These are phyloP conservation scores for Pyrenophora teres DNA, from an alignment of 2,329 filamentous ascomycete genomes.

Conservation along the genomic window DNA sequence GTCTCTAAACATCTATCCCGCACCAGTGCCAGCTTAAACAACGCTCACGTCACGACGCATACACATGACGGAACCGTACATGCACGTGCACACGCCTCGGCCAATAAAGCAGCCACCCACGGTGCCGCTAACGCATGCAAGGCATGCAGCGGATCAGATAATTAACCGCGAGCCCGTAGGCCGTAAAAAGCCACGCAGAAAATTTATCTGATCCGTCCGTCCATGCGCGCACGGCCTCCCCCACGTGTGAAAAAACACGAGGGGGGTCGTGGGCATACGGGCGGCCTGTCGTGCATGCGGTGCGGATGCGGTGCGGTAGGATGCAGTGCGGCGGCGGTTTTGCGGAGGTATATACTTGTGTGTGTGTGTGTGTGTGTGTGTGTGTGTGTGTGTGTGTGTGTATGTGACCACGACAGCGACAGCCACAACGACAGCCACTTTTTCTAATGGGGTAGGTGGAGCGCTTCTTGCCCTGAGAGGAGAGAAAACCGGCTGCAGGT, in stretches of 20 bases:
- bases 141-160: constrained; percentile 44
- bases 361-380: too few relatives aligned
- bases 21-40: background rate
- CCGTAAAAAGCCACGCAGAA: too few relatives aligned
- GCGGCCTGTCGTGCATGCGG: too few relatives aligned
- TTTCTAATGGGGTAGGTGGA: constrained; percentile 7
- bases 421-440: too few relatives aligned
- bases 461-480: background rate
- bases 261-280: too few relatives aligned
- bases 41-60: constrained; percentile 12
- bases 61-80: background rate
- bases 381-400: too few relatives aligned
- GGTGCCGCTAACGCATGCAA: background rate
- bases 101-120: constrained; percentile 1
- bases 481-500: background rate
- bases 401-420: too few relatives aligned
- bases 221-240: background rate
- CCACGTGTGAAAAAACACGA: too few relatives aligned
- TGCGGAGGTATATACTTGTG: too few relatives aligned
- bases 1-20: too few relatives aligned
- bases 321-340: too few relatives aligned
- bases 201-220: constrained; percentile 16
- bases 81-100: background rate
- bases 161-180: constrained; percentile 21
- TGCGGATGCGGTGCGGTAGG: too few relatives aligned